Conservation (phyloP, 2,329 filamentous ascomycete genomes). For the Paecilomyces niveus region DNA sequence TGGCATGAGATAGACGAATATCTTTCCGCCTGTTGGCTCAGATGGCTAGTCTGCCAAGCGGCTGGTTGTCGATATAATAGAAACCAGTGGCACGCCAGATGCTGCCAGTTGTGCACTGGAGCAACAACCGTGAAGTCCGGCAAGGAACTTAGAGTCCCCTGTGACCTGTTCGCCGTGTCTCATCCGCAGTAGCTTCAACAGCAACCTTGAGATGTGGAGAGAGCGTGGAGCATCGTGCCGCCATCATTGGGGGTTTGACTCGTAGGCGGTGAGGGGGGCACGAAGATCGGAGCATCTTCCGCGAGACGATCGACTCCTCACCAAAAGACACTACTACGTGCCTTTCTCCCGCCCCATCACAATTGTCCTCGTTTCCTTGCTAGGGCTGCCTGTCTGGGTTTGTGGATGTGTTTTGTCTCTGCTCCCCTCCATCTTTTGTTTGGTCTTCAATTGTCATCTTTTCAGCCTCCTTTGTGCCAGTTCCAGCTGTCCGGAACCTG, state of each 20-base stretch:
- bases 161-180: neutral
- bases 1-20: neutral
- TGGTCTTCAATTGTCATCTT: neutral
- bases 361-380: neutral
- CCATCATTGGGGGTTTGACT: slow-evolving; percentile 4
- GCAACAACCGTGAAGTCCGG: neutral
- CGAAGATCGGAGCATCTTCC: neutral
- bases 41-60: neutral
- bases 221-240: slow-evolving; percentile 5
- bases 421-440: neutral
- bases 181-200: neutral
- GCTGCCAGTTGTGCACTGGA: neutral
- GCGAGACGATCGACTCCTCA: neutral
- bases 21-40: neutral
- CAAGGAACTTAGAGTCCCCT: neutral
- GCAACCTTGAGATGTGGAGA: neutral
- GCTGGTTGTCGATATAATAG: neutral
- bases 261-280: neutral
- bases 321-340: neutral
- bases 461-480: neutral
- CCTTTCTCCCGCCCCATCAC: neutral
- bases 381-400: neutral
- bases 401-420: neutral
- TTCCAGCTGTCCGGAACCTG: neutral
- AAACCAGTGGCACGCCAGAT: neutral